Base-by-base conservation (phyloP, 2,329 filamentous ascomycete species). In the Trichoderma brevicompactum region DNA sequence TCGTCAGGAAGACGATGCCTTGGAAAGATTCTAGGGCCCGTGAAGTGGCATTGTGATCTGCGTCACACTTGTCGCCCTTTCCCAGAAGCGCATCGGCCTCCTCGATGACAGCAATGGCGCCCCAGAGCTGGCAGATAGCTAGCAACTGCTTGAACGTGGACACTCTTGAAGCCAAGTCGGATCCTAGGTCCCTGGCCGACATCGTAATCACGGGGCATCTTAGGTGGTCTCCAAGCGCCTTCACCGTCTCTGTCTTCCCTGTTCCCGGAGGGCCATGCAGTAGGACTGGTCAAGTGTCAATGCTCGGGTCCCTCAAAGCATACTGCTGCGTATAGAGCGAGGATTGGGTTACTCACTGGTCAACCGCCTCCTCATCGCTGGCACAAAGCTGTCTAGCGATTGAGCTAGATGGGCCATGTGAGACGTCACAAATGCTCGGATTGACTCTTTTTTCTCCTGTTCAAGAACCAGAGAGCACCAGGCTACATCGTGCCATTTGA, bases 21-120 rank as follows among this genome's bases (percentile, higher is more conserved):
- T 96, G 91, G 79, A 96, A 96, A 76, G 96, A 97, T 77, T 97
- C 94, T 0, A 97, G 82, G 72, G 96, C 92, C 74, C 89, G 92
- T 60, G 96, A 93, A 1, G 95, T 85, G 0, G 90, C 90, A 71
- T 96, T 96, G 66, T 92, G 89, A 73, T 93, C 89, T 60, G 96
- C 89, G 71, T 96, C 92, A 68, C 92, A 89, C 72, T 92, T 88
- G 54, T 92, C 90, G 1, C 92, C 87, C 76, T 92, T 90, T 80
- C 96, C 91, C 9, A 96, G 80, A 78, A 94, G 94, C 5, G 93
- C 89, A 71, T 94, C 91, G 1, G 90, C 92, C 78, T 96, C 93
- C 71, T 96, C 92, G 1, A 96, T 85, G 2, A 96, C 84, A 0
- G 96, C 80, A 7, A 97, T 90, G 0, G 92, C 92, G 19, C 92